A percentile compares a stretch with the other conserved stretches of the same genome.
phyloP scores from a whole-genome alignment of 2,329 filamentous ascomycete species.

The Sarocladium strictum region DNA sequence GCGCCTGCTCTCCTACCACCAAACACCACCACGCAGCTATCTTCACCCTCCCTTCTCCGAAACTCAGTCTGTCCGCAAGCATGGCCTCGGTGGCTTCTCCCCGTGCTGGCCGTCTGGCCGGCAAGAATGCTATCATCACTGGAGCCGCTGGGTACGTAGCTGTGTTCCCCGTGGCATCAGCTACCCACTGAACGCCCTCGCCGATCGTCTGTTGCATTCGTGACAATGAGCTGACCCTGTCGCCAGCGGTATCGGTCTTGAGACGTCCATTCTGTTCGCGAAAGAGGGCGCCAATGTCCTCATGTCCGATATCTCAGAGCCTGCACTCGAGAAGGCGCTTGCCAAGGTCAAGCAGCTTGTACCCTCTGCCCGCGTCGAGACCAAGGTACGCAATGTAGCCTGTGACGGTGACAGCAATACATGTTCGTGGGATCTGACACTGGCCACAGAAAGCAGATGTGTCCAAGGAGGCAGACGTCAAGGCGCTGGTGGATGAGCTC shows the following conservation, averaged over 20 bases:
- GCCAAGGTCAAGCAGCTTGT: conserved; percentile 70
- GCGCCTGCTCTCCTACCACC: too few relatives aligned
- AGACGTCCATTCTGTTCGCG: conserved; percentile 84
- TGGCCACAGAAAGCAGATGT: conserved; percentile 56
- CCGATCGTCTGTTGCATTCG: background rate
- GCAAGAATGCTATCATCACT: conserved; percentile 68
- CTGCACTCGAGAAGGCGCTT: conserved; percentile 69
- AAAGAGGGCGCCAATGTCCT: conserved; percentile 82
- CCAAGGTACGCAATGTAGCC: conserved; percentile 33
- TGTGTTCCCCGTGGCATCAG: background rate
- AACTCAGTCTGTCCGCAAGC: background rate
- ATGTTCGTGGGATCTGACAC: too few relatives aligned
- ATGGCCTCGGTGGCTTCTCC: conserved; percentile 24
- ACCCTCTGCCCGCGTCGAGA: conserved; percentile 58
- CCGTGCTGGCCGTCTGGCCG: conserved; percentile 43
- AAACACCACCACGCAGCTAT: too few relatives aligned
- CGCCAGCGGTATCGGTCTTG: conserved; percentile 75
- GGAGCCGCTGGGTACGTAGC: conserved; percentile 75
- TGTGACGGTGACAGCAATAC: too few relatives aligned
- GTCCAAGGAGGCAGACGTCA: conserved; percentile 74
- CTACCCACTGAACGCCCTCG: background rate
- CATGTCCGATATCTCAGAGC: conserved; percentile 77
- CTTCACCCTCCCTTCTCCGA: background rate
- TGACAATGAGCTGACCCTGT: background rate
- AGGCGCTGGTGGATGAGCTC: conserved; percentile 65